Evolutionary conservation across 768 basidiomycete species (phyloP), one percentile per base, ranked within the genome.

Genomic region (Boletellus ananiceps): DNA sequence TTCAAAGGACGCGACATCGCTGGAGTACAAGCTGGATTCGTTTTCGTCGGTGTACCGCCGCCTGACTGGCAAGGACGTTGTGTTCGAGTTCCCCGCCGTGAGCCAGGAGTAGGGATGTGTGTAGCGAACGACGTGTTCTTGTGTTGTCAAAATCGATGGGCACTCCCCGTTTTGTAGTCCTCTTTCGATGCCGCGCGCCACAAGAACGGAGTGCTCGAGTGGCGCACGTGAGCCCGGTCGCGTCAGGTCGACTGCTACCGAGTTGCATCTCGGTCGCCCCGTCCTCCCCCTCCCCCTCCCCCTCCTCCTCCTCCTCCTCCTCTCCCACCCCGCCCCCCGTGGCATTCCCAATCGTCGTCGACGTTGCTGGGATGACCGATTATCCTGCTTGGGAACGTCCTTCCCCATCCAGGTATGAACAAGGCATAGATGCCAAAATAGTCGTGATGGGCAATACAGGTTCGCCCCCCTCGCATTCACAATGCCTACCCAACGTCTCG

Each of bases 21-120:
- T 98, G 68, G 96, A 98, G 80, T 97, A 99, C 88, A 99, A 99
- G 82, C 82, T 98, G 62, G 96, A 99, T 76, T 95, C 94, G 56
- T 99, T 98, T 79, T 88, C 94, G 42, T 93, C 92, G 36, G 91
- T 98, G 56, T 97, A 96, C 81, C 88, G 87, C 66, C 82, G 87
- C 55, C 75, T 96, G 69, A 95, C 93, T 57, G 94, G 94, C 69
- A 97, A 96, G 80, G 94, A 97, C 56, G 94, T 96, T 50, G 84
- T 88, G 47, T 93, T 93, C 67, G 90, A 93, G 77, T 93, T 93
- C 77, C 90, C 90, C 38, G 82, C 83, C 55, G 81, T 79, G 58
- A 74, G 75, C 60, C 83, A 84, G 68, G 82, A 86, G 70, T 87
- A 83, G 74, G 60, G 13, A 16, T 12, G 59, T 63, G 62, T 64